Evolutionary conservation across 345 rosid species (phyloP).

Genomic region (Boechera retrofracta): DNA sequence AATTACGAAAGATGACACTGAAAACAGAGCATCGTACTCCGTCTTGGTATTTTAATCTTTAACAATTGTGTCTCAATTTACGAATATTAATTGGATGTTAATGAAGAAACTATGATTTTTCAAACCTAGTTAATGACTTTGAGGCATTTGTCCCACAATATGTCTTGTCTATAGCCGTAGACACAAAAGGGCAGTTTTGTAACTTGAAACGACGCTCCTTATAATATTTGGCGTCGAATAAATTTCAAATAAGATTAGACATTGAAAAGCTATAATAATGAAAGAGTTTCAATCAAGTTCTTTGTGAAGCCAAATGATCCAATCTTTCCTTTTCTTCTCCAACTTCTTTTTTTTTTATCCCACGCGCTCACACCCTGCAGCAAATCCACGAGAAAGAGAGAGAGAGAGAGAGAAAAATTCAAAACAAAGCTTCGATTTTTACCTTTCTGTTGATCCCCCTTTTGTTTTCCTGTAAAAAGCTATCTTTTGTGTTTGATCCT

Average conservation of each 20-base stretch:
- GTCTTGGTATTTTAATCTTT: not conserved
- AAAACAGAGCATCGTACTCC: slow-evolving; percentile 15
- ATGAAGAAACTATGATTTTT: not conserved
- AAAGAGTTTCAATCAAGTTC: slow-evolving; percentile 32
- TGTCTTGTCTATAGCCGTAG: not conserved
- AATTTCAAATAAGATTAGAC: slow-evolving; percentile 44
- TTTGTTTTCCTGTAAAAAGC: slow-evolving; percentile 50
- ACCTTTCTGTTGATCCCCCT: slow-evolving; percentile 38
- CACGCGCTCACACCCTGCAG: slow-evolving; percentile 14
- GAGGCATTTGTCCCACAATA: slow-evolving; percentile 22
- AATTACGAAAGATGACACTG: slow-evolving; percentile 14
- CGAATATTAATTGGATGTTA: slow-evolving; percentile 18
- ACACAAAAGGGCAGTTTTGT: slow-evolving; percentile 36
- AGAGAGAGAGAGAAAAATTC: not conserved
- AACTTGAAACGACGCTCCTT: slow-evolving; percentile 3
- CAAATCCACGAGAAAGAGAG: not conserved
- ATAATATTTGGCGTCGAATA: slow-evolving; percentile 27
- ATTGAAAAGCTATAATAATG: slow-evolving; percentile 27
- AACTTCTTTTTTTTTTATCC: slow-evolving; percentile 34
- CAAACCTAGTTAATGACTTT: slow-evolving; percentile 33
- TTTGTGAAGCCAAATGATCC: slow-evolving; percentile 54
- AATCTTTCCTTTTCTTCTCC: slow-evolving; percentile 55
- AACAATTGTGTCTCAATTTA: not conserved
- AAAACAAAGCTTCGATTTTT: slow-evolving; percentile 31
- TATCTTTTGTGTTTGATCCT: slow-evolving; percentile 36